These are phyloP conservation scores for Nicotiana rustica DNA, from an alignment of 305 asterid genomes.

Conservation along the genomic window DNA sequence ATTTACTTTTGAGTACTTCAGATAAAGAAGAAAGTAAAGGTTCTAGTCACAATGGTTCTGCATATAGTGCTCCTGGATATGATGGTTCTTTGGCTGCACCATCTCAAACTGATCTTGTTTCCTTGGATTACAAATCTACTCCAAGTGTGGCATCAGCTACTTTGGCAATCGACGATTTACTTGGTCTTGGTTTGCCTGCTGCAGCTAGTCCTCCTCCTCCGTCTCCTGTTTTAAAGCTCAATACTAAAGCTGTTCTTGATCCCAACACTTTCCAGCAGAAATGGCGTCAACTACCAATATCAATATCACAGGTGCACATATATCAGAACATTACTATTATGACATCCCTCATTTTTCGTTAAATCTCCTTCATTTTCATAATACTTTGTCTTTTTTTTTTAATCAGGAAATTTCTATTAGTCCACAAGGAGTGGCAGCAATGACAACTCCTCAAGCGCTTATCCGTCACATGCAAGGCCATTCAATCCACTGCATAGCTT, in stretches of 20 bases:
- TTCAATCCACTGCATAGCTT: slow-evolving; percentile 89
- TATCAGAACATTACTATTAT: not conserved
- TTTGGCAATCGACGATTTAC: slow-evolving; percentile 84
- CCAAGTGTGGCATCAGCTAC: slow-evolving; percentile 50
- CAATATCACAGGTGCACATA: slow-evolving; percentile 69
- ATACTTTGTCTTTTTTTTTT: not conserved
- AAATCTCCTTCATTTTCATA: not conserved
- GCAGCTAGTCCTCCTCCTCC: slow-evolving; percentile 53
- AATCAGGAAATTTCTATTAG: slow-evolving; percentile 75
- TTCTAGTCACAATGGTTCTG: slow-evolving; percentile 68
- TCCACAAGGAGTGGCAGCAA: slow-evolving; percentile 78
- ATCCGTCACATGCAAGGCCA: slow-evolving; percentile 85
- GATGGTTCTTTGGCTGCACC: slow-evolving; percentile 54
- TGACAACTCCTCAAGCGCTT: slow-evolving; percentile 77
- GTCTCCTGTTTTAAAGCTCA: slow-evolving; percentile 70
- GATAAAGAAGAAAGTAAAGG: slow-evolving; percentile 83
- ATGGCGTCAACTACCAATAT: slow-evolving; percentile 91
- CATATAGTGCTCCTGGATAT: slow-evolving; percentile 76
- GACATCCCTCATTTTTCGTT: not conserved
- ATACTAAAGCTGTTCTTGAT: slow-evolving; percentile 77
- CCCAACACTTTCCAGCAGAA: slow-evolving; percentile 93
- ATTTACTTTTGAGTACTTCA: slow-evolving; percentile 76
- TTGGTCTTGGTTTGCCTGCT: slow-evolving; percentile 80
- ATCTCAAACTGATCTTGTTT: slow-evolving; percentile 72
- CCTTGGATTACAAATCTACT: slow-evolving; percentile 65